phyloP scores from a whole-genome alignment of 2,329 filamentous ascomycete species.

The Cryphonectria japonica region DNA sequence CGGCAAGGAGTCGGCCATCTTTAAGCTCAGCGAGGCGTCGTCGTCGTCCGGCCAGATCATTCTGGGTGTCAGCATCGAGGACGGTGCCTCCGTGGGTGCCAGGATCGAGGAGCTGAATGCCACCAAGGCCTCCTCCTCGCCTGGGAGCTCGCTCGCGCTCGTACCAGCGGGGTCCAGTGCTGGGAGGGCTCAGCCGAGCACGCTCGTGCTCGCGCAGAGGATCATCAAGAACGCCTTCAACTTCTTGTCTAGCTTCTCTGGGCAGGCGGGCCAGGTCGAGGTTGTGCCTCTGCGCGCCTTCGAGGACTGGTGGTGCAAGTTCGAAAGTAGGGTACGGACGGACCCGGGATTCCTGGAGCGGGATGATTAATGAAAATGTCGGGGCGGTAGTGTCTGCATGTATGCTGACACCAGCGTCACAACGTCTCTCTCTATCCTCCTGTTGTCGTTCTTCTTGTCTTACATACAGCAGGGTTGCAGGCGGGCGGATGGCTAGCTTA shows the following conservation, averaged over 20 bases:
- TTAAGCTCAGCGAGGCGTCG: constrained; percentile 64
- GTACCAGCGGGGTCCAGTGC: constrained; percentile 32
- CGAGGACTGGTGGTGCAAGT: constrained; percentile 97
- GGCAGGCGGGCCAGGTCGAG: constrained; percentile 67
- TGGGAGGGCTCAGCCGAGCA: constrained; percentile 54
- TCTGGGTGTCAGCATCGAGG: constrained; percentile 82
- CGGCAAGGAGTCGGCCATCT: constrained; percentile 90
- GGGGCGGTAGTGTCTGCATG: not conserved
- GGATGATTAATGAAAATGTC: constrained; percentile 31
- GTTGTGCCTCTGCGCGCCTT: constrained; percentile 94
- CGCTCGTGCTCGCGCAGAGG: constrained; percentile 81
- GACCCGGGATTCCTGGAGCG: constrained; percentile 91
- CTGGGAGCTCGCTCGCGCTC: constrained; percentile 32
- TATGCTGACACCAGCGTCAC: not conserved
- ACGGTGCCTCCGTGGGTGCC: constrained; percentile 69
- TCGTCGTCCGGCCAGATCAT: constrained; percentile 57
- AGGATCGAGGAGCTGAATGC: constrained; percentile 66
- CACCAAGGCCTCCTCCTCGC: constrained; percentile 37
- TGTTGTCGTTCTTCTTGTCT: not conserved
- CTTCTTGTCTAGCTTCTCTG: constrained; percentile 86
- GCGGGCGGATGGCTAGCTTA: not conserved
- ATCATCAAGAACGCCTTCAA: constrained; percentile 99
- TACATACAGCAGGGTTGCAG: not conserved
- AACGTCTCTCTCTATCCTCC: not conserved
- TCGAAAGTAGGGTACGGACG: constrained; percentile 81